Conservation (phyloP, 768 basidiomycete species). For the Fomitopsis serialis region DNA sequence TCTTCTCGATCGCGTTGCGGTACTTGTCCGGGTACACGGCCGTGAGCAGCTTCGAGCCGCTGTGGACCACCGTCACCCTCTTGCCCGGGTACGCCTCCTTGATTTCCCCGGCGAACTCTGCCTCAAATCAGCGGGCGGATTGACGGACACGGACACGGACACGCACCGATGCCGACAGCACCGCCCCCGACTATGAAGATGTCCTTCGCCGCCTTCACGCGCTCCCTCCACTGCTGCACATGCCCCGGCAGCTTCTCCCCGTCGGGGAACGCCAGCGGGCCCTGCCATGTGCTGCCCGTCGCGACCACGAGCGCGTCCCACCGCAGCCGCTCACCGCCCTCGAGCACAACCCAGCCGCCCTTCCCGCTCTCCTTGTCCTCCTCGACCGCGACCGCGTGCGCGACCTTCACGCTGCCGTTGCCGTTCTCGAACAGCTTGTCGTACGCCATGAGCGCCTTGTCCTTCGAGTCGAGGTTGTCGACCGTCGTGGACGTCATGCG, state of each 20-base stretch:
- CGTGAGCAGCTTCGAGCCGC: slow-evolving; percentile 48
- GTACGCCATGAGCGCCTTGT: slow-evolving; percentile 43
- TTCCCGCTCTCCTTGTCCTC: slow-evolving; percentile 16
- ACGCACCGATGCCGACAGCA: slow-evolving; percentile 38
- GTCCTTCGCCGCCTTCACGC: slow-evolving; percentile 24
- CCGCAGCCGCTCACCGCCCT: slow-evolving; percentile 40
- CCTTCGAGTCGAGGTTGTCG: slow-evolving; percentile 37
- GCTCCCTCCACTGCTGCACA: slow-evolving; percentile 25
- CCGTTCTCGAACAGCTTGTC: slow-evolving; percentile 42
- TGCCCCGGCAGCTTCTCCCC: slow-evolving; percentile 13
- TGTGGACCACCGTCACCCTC: slow-evolving; percentile 62
- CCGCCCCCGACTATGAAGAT: slow-evolving; percentile 34
- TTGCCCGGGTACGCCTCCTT: slow-evolving; percentile 35
- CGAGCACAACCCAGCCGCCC: slow-evolving; percentile 47
- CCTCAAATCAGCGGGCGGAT: no score
- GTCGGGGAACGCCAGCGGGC: slow-evolving; percentile 41
- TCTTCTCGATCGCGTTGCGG: slow-evolving; percentile 40
- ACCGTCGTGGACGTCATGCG: slow-evolving; percentile 47
- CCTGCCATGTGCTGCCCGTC: slow-evolving; percentile 51
- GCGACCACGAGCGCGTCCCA: slow-evolving; percentile 58
- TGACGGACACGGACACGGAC: not conserved
- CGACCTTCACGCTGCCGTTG: slow-evolving; percentile 35
- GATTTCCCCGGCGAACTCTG: slow-evolving; percentile 43
- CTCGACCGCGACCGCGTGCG: slow-evolving; percentile 33
- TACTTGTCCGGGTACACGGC: slow-evolving; percentile 47